Evolutionary conservation across 73 alveolate genomes (phyloP), one percentile per base, ranked within the genome.

Genomic region (Tetrahymena malaccensis): DNA sequence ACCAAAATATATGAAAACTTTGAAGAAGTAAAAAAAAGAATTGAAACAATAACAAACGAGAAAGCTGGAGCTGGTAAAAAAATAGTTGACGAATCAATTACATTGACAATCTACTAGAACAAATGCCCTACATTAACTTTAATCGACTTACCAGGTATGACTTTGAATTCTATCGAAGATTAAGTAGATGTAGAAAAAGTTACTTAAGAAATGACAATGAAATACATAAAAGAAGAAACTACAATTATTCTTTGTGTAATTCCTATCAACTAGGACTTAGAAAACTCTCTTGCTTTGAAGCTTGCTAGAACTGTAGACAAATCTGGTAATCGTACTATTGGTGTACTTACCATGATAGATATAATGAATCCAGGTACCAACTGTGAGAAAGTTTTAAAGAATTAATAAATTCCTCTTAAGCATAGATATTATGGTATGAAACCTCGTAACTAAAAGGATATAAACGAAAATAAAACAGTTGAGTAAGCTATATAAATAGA

Each of bases 141-240:
- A 85, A 94, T 94, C 38, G 99, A 99, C 96, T 96, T 99, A 93
- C 99, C 99, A 38, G 99, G 99, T 56, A 96, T 99, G 40, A 99
- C 99, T 16, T 95, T 99, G 34, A 98, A 97, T 96, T 99, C 99
- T n/a, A 96, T 98, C 34, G 99, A 98, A 17, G 99, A 98, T 25
- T 98, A 98, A 94, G 99, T 98, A 17, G 95, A 98, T 85, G 98
- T 98, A 13, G 99, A 98, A 93, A 96, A 98, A 96, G 97, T 99
- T 85, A 98, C 99, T 34, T 97, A 98, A 83, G 96, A 98, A 38
- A 99, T 99, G 99, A 99, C 99, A 44, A 70, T 94, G 34, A 97
- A 98, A 96, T 98, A 99, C 96, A 94, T 98, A 85, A 94, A 97
- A 93, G 98, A 96, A 94, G 97, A 96, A 6, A 96, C 99, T 27